Percentiles rank a stretch among this genome's conserved stretches.
Evolutionary conservation across 768 basidiomycete genomes (phyloP).

Genomic region (Rhizopogon vesiculosus): DNA sequence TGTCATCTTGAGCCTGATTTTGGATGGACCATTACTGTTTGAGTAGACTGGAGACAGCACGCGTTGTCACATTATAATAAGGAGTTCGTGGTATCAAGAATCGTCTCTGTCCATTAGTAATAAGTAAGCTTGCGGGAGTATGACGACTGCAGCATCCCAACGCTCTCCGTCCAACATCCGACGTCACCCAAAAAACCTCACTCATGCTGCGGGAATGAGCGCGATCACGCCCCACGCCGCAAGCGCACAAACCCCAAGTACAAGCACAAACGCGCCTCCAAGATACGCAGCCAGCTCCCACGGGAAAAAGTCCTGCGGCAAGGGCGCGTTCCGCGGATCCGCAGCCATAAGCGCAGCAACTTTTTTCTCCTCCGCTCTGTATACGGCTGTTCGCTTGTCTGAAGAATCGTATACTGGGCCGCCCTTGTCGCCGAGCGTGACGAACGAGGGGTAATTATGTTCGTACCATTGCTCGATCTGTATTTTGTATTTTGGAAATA

Average conservation of each 20-base stretch:
- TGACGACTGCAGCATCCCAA: too few species aligned
- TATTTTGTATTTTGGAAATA: neutral
- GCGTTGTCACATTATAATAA: too few species aligned
- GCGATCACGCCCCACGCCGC: slow-evolving; percentile 20
- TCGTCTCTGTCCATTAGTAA: too few species aligned
- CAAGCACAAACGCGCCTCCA: slow-evolving; percentile 19
- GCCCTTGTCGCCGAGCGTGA: slow-evolving; percentile 29
- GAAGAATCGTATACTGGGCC: slow-evolving; percentile 35
- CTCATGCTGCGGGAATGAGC: neutral
- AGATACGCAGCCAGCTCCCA: slow-evolving; percentile 29
- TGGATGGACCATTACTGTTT: too few species aligned
- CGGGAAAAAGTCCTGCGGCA: slow-evolving; percentile 12
- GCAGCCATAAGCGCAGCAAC: slow-evolving; percentile 26
- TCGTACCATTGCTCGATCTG: slow-evolving; percentile 95
- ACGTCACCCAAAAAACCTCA: neutral
- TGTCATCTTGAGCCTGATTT: too few species aligned
- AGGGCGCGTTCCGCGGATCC: slow-evolving; percentile 1
- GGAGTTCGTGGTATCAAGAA: too few species aligned
- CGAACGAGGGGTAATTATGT: slow-evolving; percentile 90
- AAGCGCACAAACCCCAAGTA: slow-evolving; percentile 21
- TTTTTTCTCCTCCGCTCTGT: slow-evolving; percentile 39
- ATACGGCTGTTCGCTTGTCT: slow-evolving; percentile 56
- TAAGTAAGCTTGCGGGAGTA: too few species aligned
- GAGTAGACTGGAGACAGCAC: too few species aligned
- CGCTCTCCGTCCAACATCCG: too few species aligned